These are phyloP conservation scores for Mortierella polycephala DNA, from an alignment of 371 early-diverging fungal species.

Conservation along the genomic window DNA sequence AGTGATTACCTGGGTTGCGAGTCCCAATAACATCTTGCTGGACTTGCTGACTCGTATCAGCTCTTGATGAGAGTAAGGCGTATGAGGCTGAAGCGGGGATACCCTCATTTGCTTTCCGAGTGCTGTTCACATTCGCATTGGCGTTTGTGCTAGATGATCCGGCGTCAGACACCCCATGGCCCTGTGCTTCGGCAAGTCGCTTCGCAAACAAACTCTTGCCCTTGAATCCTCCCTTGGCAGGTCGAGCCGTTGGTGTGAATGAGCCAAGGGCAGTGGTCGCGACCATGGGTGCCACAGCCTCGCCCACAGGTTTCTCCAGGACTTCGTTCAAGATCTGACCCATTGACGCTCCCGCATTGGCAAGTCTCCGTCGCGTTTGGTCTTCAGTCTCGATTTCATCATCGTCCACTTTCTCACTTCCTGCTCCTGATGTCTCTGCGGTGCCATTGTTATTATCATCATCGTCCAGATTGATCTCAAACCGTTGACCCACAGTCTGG, in stretches of 20 bases:
- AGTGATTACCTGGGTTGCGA: conserved; percentile 14
- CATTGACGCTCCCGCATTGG: conserved; percentile 30
- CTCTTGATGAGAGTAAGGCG: conserved; percentile 11
- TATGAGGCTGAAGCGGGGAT: conserved; percentile 24
- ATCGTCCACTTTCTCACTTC: conserved; percentile 4
- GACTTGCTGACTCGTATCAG: background rate
- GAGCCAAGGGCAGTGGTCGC: conserved; percentile 36
- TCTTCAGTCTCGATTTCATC: conserved; percentile 41
- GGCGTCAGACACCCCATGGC: background rate
- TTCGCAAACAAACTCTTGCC: conserved; percentile 50
- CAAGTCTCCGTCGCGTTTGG: conserved; percentile 30
- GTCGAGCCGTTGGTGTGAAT: conserved; percentile 9
- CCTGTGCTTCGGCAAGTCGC: conserved; percentile 41
- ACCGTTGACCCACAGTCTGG: conserved; percentile 29
- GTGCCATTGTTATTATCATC: conserved; percentile 1
- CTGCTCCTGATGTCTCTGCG: conserved; percentile 1
- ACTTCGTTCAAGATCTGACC: conserved; percentile 44
- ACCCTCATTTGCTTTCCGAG: background rate
- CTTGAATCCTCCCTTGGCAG: conserved; percentile 24
- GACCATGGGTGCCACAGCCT: conserved; percentile 33
- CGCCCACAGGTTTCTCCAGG: conserved; percentile 36
- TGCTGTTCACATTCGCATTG: background rate
- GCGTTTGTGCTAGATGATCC: conserved; percentile 1
- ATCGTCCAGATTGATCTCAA: conserved; percentile 42
- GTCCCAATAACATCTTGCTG: background rate